Percentiles rank a stretch among this genome's conserved stretches.
phyloP scores from a whole-genome alignment of 495 filamentous ascomycete species.

The Hypoxylon cercidicola region DNA sequence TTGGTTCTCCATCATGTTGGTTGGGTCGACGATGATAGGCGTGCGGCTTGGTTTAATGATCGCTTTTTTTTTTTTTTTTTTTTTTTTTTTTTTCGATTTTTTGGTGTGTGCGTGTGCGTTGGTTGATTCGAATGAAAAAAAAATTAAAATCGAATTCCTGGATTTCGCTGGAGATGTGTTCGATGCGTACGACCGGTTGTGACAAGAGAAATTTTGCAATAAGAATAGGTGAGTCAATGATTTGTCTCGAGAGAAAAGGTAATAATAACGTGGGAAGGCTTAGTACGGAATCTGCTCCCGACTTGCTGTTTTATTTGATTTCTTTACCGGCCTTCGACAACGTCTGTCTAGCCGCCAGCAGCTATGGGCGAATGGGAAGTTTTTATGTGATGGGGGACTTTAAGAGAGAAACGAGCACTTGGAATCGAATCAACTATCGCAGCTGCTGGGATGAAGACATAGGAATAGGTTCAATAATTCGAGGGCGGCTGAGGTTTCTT shows the following conservation, averaged over 20 bases:
- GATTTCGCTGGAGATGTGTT: neutral
- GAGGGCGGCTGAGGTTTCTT: constrained; percentile 42
- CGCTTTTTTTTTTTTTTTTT: too few relatives aligned
- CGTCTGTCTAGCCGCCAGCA: constrained; percentile 47
- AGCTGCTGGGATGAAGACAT: constrained; percentile 37
- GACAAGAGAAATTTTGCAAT: neutral
- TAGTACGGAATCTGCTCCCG: constrained; percentile 5
- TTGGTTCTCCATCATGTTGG: constrained; percentile 44
- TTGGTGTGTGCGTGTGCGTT: neutral
- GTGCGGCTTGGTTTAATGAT: too few relatives aligned
- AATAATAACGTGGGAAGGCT: constrained; percentile 25
- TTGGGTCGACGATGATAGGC: too few relatives aligned
- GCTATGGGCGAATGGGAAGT: constrained; percentile 38
- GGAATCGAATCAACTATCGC: constrained; percentile 37
- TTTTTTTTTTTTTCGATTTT: too few relatives aligned
- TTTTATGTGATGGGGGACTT: constrained; percentile 25
- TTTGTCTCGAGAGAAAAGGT: neutral
- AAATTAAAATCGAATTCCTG: neutral
- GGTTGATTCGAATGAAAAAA: neutral
- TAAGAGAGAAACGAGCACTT: constrained; percentile 45
- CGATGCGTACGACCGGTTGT: neutral
- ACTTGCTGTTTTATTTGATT: constrained; percentile 4
- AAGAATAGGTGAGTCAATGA: neutral
- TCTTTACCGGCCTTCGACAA: constrained; percentile 35
- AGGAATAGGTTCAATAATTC: constrained; percentile 21